Base-by-base conservation (phyloP, 306 rosid genomes). In the Ormosia emarginata region DNA sequence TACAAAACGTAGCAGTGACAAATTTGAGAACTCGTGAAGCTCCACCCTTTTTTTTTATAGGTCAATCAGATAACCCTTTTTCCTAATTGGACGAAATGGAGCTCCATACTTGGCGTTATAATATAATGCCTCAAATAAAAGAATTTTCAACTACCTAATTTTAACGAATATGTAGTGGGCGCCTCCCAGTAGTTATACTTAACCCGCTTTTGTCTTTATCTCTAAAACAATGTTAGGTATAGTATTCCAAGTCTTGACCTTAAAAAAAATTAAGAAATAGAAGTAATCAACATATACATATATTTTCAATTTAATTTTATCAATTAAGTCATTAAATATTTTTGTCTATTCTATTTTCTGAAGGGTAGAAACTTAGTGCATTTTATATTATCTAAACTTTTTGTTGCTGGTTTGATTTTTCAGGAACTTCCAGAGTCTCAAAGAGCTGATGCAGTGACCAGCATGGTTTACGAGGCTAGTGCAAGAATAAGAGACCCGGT, bases 401-500 rank as follows among this genome's bases (percentile, higher is more conserved):
- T 59, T 57, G 14, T 50, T 61, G 29, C n/a, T 43, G 15, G 30
- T 9, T 69, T 12, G 1, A 14, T 3, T 79, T 71, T 6, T 29
- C 87, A 94, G 98, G 98, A 94, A 34, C 88, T 94, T 70, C 98
- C 98, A 14, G 97, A 94, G 64, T 67, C 87, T 33, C 97, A 91
- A 57, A 90, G 98, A 74, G 94, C 95, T 0, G 97, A 94, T 82
- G 98, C 98, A 52, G 98, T 94, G 76, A 90, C 91, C 64, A 94
- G 98, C 86, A 90, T 94, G 97, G 97, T 94, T 39, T 94, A 94
- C 11, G 97, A 94, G 76, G 98, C 97, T 0, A 77, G 97, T 61
- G 97, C 98, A 36, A 93, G 98, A 72, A 83, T 94, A 72, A 88
- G 98, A 79, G 97, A 94, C 74, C 98, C 98, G 0, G 94, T 94